Evolutionary conservation across 2,329 filamentous ascomycete species (phyloP).

Genomic region (Talaromyces pinophilus): DNA sequence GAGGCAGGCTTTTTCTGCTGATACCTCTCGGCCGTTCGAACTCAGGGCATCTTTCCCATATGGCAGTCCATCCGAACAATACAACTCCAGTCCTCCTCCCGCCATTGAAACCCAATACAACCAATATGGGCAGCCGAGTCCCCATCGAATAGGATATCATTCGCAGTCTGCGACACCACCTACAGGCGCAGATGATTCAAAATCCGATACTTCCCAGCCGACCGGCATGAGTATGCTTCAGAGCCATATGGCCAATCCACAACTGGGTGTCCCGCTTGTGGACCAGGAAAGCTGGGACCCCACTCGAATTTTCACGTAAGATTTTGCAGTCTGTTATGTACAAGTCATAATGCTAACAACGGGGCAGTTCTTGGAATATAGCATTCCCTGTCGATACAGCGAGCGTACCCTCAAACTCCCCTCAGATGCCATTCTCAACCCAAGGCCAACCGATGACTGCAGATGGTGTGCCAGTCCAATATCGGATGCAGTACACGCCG

Average conservation of each 20-base stretch:
- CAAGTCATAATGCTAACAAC: not conserved
- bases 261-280: constrained; percentile 59
- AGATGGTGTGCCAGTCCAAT: constrained; percentile 33
- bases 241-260: constrained; percentile 42
- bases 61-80: constrained; percentile 70
- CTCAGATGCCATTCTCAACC: constrained; percentile 42
- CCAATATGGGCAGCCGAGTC: constrained; percentile 54
- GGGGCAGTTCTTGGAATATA: constrained; percentile 82
- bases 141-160: constrained; percentile 52
- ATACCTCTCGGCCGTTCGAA: constrained; percentile 80
- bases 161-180: constrained; percentile 76
- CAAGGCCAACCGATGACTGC: constrained; percentile 32
- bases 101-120: constrained; percentile 54
- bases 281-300: constrained; percentile 80
- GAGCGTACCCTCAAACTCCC: constrained; percentile 42
- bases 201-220: constrained; percentile 74
- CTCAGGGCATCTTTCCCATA: constrained; percentile 86
- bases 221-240: constrained; percentile 55
- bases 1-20: constrained; percentile 86
- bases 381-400: constrained; percentile 76
- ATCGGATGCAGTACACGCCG: constrained; percentile 36
- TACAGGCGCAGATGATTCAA: constrained; percentile 68
- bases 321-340: constrained; percentile 27
- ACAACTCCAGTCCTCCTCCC: constrained; percentile 65
- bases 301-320: constrained; percentile 85